These are phyloP conservation scores for Plasmodium berghei DNA, from an alignment of 169 alveolate species.

Conservation along the genomic window DNA sequence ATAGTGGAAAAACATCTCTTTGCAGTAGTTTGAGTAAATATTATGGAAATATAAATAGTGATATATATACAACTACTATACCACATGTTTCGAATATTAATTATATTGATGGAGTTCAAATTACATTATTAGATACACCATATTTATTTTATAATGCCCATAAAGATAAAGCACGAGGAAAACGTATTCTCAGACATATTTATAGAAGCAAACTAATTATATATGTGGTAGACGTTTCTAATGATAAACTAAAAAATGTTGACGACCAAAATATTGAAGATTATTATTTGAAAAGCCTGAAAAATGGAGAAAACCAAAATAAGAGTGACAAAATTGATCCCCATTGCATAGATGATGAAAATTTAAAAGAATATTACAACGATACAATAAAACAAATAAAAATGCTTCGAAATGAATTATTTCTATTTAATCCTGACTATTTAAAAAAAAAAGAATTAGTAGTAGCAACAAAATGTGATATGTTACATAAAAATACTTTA, in stretches of 20 bases:
- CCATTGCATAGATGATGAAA: not conserved
- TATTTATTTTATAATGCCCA: slow-evolving; percentile 76
- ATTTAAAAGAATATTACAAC: slow-evolving; percentile 46
- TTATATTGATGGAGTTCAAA: slow-evolving; percentile 85
- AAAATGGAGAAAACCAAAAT: not conserved
- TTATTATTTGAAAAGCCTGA: slow-evolving; percentile 17
- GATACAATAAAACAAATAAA: slow-evolving; percentile 74
- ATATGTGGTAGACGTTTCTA: slow-evolving; percentile 82
- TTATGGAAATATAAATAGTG: slow-evolving; percentile 84
- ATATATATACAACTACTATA: slow-evolving; percentile 85
- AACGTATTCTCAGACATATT: slow-evolving; percentile 80
- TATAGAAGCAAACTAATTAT: slow-evolving; percentile 83
- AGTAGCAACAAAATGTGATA: slow-evolving; percentile 88
- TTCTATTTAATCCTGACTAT: slow-evolving; percentile 61
- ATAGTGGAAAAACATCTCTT: slow-evolving; percentile 84
- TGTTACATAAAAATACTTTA: slow-evolving; percentile 84
- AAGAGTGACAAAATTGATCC: not conserved
- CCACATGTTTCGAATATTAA: slow-evolving; percentile 85
- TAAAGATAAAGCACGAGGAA: slow-evolving; percentile 47
- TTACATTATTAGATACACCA: slow-evolving; percentile 85
- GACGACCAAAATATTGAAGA: slow-evolving; percentile 62
- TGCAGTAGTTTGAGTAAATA: slow-evolving; percentile 83
- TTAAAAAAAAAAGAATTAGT: slow-evolving; percentile 76
- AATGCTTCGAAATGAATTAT: slow-evolving; percentile 71
- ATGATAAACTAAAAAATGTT: slow-evolving; percentile 51